Evolutionary conservation across 2,329 filamentous ascomycete species (phyloP), one percentile per base, ranked within the genome.

Genomic region (Sclerotinia sclerotiorum): DNA sequence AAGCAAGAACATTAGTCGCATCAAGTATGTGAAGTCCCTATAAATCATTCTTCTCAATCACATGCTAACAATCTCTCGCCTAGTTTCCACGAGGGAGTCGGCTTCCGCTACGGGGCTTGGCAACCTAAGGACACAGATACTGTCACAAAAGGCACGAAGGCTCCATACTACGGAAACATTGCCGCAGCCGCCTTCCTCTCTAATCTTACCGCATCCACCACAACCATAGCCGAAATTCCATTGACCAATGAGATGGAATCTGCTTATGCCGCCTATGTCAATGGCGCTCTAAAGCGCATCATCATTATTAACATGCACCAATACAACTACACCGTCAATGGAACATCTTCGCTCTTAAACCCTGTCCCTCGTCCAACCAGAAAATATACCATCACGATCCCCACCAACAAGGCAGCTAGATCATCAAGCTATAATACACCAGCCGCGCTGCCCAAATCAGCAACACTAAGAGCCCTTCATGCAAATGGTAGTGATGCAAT

Each of bases 401-500:
- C 71, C 4, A 57, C 48, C 3, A 44, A 29, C n/a, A 6, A 35
- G 27, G 68, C 68, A 73, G 56, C 29, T 17, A 8, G 21, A 24
- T 49, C 46, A 7, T 35, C 46, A 24, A 32, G 13, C 11, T 17
- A 27, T 24, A 2, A 39, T 62, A n/a, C 46, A 72, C 71, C 7
- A 72, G 72, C 27, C 74, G 24, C 35, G 1, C 32, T 67, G n/a
- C 46, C 65, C 15, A 44, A 54, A 3, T 6, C 72, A 0, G 74
- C 79, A 2, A 71, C 68, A 0, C 79, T 87, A 63, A 80, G 85
- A 73, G 78, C 86, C 35, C 76, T 90, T 44, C 75, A 80, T 61
- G 87, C 88, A 2, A 88, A 88, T 76, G 87, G 88, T 0, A 88
- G 85, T 70, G 86, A 90, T 77, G 87, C 87, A 11, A 83, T 88